Conservation (phyloP, 2,329 filamentous ascomycete genomes). For the Microdochium bolleyi region DNA sequence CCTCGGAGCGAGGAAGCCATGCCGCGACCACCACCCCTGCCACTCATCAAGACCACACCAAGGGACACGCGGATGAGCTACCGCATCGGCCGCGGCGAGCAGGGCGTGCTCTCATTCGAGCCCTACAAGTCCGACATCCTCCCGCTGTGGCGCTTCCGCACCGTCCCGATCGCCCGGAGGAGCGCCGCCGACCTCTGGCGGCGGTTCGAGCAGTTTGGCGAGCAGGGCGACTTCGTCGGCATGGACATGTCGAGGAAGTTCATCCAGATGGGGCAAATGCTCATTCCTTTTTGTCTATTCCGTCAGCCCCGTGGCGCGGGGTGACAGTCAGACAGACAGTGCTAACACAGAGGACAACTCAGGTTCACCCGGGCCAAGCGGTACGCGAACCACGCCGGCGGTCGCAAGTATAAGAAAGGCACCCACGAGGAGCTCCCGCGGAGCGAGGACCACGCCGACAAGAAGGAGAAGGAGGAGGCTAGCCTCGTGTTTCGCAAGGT, state of each 20-base stretch:
- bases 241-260: slow-evolving; percentile 60
- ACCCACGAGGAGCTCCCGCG: slow-evolving; percentile 31
- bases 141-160: slow-evolving; percentile 53
- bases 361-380: slow-evolving; percentile 52
- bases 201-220: slow-evolving; percentile 44
- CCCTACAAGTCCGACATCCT: slow-evolving; percentile 55
- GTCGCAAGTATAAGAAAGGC: slow-evolving; percentile 44
- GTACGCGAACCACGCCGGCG: slow-evolving; percentile 48
- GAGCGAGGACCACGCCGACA: slow-evolving; percentile 32
- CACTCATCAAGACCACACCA: slow-evolving; percentile 6
- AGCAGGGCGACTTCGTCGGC: slow-evolving; percentile 47
- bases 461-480: slow-evolving; percentile 39
- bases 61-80: slow-evolving; percentile 38
- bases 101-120: slow-evolving; percentile 53
- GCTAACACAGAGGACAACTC: too few relatives aligned
- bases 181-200: slow-evolving; percentile 39
- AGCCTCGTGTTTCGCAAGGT: slow-evolving; percentile 38
- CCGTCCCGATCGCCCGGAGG: slow-evolving; percentile 36
- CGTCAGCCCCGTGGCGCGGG: too few relatives aligned
- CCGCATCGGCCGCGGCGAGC: slow-evolving; percentile 51
- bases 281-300: too few relatives aligned
- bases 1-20: background rate
- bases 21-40: background rate
- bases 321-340: too few relatives aligned
- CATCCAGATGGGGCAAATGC: slow-evolving; percentile 60